A percentile compares a stretch with the other conserved stretches of the same genome.
phyloP scores from a whole-genome alignment of 495 filamentous ascomycete species.

The Hypoxylon fragiforme region DNA sequence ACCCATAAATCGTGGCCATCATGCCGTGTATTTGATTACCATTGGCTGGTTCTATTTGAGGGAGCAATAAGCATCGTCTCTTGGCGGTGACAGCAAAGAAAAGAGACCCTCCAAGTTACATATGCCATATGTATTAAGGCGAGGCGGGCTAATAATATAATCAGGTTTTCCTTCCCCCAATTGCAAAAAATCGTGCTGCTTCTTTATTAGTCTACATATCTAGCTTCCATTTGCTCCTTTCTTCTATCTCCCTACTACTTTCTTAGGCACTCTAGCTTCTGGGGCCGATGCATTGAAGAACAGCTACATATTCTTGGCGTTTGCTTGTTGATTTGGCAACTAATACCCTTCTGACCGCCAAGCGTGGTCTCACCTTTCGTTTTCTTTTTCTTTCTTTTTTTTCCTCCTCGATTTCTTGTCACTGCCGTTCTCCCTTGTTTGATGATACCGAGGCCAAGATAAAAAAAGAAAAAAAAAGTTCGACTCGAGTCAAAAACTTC shows the following conservation, averaged over 20 bases:
- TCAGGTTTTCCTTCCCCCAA: neutral
- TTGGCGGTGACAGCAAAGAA: slow-evolving; percentile 27
- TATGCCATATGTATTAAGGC: neutral
- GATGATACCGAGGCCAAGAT: neutral
- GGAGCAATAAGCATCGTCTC: slow-evolving; percentile 13
- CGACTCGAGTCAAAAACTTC: neutral
- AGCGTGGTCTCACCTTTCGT: neutral
- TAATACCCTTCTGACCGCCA: no score
- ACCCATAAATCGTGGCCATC: neutral
- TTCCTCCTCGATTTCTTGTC: neutral
- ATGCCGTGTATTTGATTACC: neutral
- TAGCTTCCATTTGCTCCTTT: neutral
- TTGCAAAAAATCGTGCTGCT: neutral
- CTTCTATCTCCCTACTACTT: neutral
- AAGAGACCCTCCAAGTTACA: slow-evolving; percentile 5
- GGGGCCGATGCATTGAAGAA: slow-evolving; percentile 5
- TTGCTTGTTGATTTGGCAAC: neutral
- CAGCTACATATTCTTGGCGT: neutral
- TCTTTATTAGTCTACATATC: neutral
- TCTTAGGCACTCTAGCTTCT: neutral
- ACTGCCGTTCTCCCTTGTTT: neutral
- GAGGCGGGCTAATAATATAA: neutral
- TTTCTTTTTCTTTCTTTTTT: neutral
- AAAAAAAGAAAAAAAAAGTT: neutral
- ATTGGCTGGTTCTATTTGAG: slow-evolving; percentile 4